Conservation (phyloP, 2,329 filamentous ascomycete species). For the Trichophyton schoenleinii region DNA sequence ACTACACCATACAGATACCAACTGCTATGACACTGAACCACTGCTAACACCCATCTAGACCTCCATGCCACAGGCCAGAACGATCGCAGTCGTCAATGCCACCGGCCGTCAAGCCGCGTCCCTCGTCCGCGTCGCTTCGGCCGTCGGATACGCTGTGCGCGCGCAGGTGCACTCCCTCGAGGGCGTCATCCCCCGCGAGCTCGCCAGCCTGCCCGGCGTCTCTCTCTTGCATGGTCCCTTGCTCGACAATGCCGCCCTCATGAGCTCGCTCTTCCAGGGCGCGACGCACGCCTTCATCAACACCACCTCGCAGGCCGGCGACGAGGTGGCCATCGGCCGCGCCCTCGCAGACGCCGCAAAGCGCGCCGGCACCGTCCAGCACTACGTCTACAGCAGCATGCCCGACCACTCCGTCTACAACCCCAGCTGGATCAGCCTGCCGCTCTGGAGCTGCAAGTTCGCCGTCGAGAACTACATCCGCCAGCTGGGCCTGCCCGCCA, state of each 20-base stretch:
- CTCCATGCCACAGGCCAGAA: slow-evolving; percentile 40
- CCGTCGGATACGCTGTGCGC: slow-evolving; percentile 84
- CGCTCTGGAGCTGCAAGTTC: slow-evolving; percentile 86
- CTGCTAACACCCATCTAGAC: neutral
- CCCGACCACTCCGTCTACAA: slow-evolving; percentile 80
- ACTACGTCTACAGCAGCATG: slow-evolving; percentile 96
- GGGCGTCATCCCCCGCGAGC: slow-evolving; percentile 77
- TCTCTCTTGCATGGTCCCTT: slow-evolving; percentile 54
- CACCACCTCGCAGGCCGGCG: slow-evolving; percentile 81
- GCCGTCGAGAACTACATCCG: slow-evolving; percentile 84
- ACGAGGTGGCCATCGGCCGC: slow-evolving; percentile 81
- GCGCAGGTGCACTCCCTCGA: slow-evolving; percentile 82
- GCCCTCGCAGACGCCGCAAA: slow-evolving; percentile 83
- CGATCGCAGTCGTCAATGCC: slow-evolving; percentile 91
- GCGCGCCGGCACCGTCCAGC: slow-evolving; percentile 60
- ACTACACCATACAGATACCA: too few species aligned
- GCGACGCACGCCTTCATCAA: slow-evolving; percentile 92
- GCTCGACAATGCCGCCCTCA: slow-evolving; percentile 59
- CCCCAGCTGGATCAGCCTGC: slow-evolving; percentile 64
- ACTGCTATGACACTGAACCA: too few species aligned
- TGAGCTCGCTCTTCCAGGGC: slow-evolving; percentile 67
- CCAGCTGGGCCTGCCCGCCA: slow-evolving; percentile 68
- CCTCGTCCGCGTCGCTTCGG: slow-evolving; percentile 83
- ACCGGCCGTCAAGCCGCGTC: slow-evolving; percentile 92
- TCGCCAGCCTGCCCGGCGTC: slow-evolving; percentile 69